Evolutionary conservation across 345 rosid species (phyloP), one percentile per base, ranked within the genome.

Genomic region (Citropsis articulata): DNA sequence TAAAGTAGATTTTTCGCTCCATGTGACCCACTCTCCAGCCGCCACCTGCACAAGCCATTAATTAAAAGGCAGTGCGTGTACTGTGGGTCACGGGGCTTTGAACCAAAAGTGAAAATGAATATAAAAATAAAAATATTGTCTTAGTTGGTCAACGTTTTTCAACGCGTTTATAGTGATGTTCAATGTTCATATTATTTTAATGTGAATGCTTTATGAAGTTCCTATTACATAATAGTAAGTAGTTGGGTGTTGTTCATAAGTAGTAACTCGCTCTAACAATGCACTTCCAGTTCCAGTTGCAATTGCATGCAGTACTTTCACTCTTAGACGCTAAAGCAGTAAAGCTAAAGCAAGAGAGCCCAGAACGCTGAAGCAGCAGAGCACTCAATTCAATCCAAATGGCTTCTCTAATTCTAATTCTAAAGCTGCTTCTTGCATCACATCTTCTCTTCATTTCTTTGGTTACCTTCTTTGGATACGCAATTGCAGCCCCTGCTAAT

Each of bases 401-500:
- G 68, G 40, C 68, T 60, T 42, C 31, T 9, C 19, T 38, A 3
- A 18, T 38, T 19, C 5, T 8, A 18, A 19, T 19, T 21, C 27
- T 35, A 4, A 45, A 80, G 24, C 65, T 72, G 45, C 40, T 76
- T 65, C 76, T 81, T 24, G 31, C 55, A 2, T 62, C 19, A 22
- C 53, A 22, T 10, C 22, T 55, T 57, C n/a, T 67, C 25, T 73
- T 42, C 73, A 21, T 77, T 63, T 53, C 19, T 10, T 9, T 48
- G 64, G 61, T 38, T 45, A 30, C 64, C 64, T 75, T 35, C 40
- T 70, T 25, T 57, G 77, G 69, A 59, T 12, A 4, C 19, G 57
- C 57, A 53, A 45, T 71, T 72, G 67, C 78, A 27, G 71, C 73
- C 77, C 25, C 69, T 5, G 35, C 70, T 35, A 45, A 80, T 56